Evolutionary conservation across 2,329 filamentous ascomycete genomes (phyloP).

Genomic region (Colletotrichum musae): DNA sequence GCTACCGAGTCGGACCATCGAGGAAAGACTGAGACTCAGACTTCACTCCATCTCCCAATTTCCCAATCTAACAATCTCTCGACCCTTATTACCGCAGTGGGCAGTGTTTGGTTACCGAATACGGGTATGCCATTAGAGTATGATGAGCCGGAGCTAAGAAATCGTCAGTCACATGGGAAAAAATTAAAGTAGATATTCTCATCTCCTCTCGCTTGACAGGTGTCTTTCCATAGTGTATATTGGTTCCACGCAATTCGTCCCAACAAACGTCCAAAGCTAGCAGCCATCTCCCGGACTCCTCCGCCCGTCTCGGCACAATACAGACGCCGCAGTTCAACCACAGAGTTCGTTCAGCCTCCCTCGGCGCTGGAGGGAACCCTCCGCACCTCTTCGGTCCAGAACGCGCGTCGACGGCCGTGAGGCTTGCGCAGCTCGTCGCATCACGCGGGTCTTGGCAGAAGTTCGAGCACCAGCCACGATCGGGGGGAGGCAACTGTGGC

Average conservation of each 20-base stretch:
- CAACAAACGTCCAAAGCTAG: no score
- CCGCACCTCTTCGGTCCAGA: not conserved
- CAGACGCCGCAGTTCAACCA: not conserved
- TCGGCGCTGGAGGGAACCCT: not conserved
- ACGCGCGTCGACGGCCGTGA: conserved; percentile 1
- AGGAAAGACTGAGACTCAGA: no score
- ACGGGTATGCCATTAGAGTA: not conserved
- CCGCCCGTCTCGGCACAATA: not conserved
- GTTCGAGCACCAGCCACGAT: no score
- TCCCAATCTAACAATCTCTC: no score
- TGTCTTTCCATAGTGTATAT: no score
- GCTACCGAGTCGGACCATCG: no score
- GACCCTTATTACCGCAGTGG: not conserved
- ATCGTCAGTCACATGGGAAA: conserved; percentile 14
- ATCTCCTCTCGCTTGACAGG: not conserved
- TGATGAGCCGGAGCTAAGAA: conserved; percentile 17
- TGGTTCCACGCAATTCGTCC: conserved; percentile 1
- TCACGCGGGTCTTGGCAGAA: conserved; percentile 1
- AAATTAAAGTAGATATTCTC: not conserved
- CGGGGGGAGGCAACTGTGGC: no score
- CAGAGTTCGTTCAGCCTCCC: conserved; percentile 7
- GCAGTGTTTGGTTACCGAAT: conserved; percentile 14
- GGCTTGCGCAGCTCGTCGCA: not conserved
- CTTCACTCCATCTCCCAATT: no score
- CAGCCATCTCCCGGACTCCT: not conserved